Percentiles rank a stretch among this genome's conserved stretches.
Conservation (phyloP, 2,329 filamentous ascomycete genomes). For the Ramichloridium luteum region DNA sequence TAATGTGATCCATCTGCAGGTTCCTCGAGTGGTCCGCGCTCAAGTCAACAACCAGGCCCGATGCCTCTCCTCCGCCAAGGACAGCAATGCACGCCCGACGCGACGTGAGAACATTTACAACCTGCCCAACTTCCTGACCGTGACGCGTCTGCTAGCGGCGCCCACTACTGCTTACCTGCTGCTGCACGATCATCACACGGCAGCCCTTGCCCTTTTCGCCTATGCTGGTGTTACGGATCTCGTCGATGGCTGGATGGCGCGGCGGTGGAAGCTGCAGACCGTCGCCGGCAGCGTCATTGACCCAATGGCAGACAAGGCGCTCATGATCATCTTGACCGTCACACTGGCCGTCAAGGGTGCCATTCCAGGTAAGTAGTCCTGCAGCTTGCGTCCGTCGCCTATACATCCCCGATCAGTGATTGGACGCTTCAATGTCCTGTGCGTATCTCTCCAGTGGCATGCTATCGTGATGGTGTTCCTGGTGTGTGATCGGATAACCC, state of each 20-base stretch:
- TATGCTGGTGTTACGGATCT: slow-evolving; percentile 88
- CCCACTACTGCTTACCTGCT: slow-evolving; percentile 83
- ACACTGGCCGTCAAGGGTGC: slow-evolving; percentile 72
- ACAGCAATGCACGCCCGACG: slow-evolving; percentile 20
- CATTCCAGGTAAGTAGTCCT: slow-evolving; percentile 52
- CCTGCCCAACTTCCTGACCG: slow-evolving; percentile 84
- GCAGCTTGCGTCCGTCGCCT: slow-evolving; percentile 6
- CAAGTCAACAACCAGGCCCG: slow-evolving; percentile 7
- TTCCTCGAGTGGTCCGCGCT: no score
- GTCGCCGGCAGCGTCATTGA: slow-evolving; percentile 92
- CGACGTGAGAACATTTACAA: slow-evolving; percentile 89
- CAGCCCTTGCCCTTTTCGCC: slow-evolving; percentile 73
- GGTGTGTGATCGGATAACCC: no score
- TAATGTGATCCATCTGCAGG: no score
- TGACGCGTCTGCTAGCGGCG: slow-evolving; percentile 70
- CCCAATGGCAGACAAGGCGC: slow-evolving; percentile 89
- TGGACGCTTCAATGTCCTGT: no score
- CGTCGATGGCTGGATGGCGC: slow-evolving; percentile 86
- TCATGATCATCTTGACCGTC: slow-evolving; percentile 88
- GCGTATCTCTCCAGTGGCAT: no score
- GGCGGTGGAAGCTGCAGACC: slow-evolving; percentile 75
- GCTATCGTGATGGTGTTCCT: no score
- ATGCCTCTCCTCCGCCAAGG: slow-evolving; percentile 14
- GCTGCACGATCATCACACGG: slow-evolving; percentile 65
- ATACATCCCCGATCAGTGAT: no score